These are phyloP conservation scores for Dendrobium nobile DNA, from an alignment of 106 monocot genomes.

Conservation along the genomic window DNA sequence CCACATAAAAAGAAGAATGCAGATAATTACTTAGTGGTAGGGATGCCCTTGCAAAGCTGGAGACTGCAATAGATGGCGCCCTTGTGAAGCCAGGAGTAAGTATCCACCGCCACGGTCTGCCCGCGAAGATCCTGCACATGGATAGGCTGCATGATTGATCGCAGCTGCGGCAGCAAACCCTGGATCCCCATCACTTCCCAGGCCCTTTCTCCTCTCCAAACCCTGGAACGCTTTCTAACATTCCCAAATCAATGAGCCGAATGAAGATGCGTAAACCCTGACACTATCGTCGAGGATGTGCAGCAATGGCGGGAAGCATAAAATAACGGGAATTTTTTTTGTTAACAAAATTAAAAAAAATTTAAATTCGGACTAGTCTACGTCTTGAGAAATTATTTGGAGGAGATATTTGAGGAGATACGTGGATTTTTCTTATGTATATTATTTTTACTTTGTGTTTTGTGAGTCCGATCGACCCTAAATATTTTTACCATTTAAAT, in stretches of 20 bases:
- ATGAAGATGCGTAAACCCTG: neutral
- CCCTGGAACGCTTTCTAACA: neutral
- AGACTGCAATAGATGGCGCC: conserved; percentile 85
- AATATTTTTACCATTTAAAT: too few species aligned
- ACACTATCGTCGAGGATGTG: neutral
- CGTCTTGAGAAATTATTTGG: too few species aligned
- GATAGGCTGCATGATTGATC: conserved; percentile 85
- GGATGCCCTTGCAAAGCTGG: conserved; percentile 85
- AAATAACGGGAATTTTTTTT: too few species aligned
- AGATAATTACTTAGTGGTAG: conserved; percentile 53
- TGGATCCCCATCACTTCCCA: conserved; percentile 71
- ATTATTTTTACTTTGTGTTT: too few species aligned
- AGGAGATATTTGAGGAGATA: too few species aligned
- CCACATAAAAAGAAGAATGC: neutral
- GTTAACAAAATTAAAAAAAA: too few species aligned
- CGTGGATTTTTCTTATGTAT: too few species aligned
- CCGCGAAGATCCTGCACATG: conserved; percentile 66
- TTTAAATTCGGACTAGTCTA: too few species aligned
- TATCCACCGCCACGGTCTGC: conserved; percentile 81
- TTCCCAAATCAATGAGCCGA: neutral
- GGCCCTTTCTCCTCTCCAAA: neutral
- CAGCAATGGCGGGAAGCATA: conserved; percentile 3
- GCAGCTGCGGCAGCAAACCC: conserved; percentile 81
- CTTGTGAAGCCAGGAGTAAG: conserved; percentile 99
- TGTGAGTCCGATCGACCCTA: too few species aligned